Evolutionary conservation across 78 protist species (phyloP), one percentile per base, ranked within the genome.

Genomic region (slime mould (Dictyostelium discoideum)): DNA sequence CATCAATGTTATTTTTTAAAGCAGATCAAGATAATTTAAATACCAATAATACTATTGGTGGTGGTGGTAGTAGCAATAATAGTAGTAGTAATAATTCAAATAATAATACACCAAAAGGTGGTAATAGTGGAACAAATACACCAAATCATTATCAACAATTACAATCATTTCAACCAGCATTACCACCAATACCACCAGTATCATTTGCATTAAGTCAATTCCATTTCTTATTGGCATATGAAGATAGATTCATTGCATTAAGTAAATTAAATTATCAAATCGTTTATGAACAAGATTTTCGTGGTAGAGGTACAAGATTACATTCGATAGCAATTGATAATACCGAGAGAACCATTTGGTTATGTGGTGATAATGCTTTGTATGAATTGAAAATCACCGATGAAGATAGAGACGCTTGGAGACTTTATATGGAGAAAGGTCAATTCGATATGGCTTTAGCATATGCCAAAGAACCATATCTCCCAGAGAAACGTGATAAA

Each of bases 341-440:
- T 5, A 77, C 37, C 2, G 85, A 29, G 8, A 65, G 76, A 26
- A 92, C 93, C 5, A 85, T 84, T 20, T 94, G 97, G 97, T 11
- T 96, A 40, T 95, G 74, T 86, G 85, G 92, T 54, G 92, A 92
- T 8, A 46, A 63, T 6, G 26, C 57, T 9, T 60, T 97, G 5
- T 94, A 16, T 29, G 95, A 94, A 39, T 18, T 96, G 6, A 46
- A 4, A 14, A 50, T 96, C 3, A 40, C 14, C 11, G 69, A 95
- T 26, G 98, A 94, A 48, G 96, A 96, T 86, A 29, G 96, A 32
- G 29, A 96, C 50, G 98, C 96, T 40, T 98, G 99, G 99, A 37
- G 50, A 69, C 46, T 88, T 37, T 97, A 97, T 74, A 50, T 97
- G 74, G 93, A 82, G 77, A 72, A 69, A 32, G 67, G 84, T 18